phyloP scores from a whole-genome alignment of 169 alveolate genomes.

The Amoebophrya sp. region DNA sequence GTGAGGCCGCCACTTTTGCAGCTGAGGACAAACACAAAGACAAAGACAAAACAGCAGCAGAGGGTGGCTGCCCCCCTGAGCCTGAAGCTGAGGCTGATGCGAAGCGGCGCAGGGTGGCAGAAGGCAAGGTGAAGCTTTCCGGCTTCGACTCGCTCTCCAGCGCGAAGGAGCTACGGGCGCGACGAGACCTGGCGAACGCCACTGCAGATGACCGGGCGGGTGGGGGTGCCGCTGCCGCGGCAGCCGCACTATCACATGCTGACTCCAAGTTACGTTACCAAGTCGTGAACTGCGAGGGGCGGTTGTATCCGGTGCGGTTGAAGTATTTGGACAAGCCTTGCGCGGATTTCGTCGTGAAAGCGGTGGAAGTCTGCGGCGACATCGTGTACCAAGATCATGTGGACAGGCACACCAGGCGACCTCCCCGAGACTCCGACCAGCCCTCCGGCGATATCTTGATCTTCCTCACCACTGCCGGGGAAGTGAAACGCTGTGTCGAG shows the following conservation, averaged over 20 bases:
- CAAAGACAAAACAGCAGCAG: background rate
- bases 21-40: too few relatives aligned
- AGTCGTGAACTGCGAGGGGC: background rate
- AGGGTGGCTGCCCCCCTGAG: background rate
- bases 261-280: too few relatives aligned
- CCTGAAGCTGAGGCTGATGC: background rate
- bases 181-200: background rate
- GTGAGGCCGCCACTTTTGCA: too few relatives aligned
- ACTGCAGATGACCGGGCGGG: background rate
- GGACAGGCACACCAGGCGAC: background rate
- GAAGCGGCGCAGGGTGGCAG: background rate
- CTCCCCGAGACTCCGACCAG: too few relatives aligned
- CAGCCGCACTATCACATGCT: background rate
- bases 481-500: background rate
- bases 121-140: background rate
- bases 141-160: too few relatives aligned
- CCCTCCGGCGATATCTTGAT: background rate
- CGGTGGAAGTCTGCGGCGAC: background rate
- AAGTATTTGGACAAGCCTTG: background rate
- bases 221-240: too few relatives aligned
- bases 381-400: background rate
- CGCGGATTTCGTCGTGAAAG: background rate
- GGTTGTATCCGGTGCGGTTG: background rate
- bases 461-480: background rate
- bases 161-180: background rate